These are phyloP conservation scores for Dothistroma septosporum DNA, from an alignment of 2,329 filamentous ascomycete genomes.

Conservation along the genomic window DNA sequence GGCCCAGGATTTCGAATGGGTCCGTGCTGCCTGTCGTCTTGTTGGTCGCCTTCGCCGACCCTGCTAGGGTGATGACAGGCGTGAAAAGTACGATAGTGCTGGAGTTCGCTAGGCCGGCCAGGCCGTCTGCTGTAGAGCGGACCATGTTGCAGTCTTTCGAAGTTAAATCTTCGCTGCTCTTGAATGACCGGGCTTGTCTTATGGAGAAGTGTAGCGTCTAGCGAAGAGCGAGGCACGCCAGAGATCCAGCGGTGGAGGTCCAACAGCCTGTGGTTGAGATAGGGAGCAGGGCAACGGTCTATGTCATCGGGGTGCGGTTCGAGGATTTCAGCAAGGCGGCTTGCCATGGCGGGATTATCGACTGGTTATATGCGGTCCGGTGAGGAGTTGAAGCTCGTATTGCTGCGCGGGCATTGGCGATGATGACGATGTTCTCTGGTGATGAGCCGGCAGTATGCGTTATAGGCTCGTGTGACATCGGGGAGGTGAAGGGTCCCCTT, in stretches of 20 bases:
- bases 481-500: conserved; percentile 15
- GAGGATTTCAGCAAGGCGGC: not conserved
- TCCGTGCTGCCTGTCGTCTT: conserved; percentile 50
- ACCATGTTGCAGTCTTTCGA: conserved; percentile 14
- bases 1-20: conserved; percentile 69
- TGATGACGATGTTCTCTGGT: conserved; percentile 8
- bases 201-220: not conserved
- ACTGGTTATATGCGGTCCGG: not conserved
- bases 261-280: no score
- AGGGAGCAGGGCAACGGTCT: not conserved
- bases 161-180: conserved; percentile 1
- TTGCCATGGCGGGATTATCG: not conserved
- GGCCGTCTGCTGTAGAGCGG: conserved; percentile 15
- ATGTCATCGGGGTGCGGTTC: conserved; percentile 2
- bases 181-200: not conserved
- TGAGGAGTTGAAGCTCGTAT: not conserved
- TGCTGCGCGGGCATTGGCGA: conserved; percentile 14
- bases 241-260: not conserved
- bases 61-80: conserved; percentile 32
- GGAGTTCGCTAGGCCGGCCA: conserved; percentile 32
- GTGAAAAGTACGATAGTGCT: conserved; percentile 46
- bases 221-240: not conserved
- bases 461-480: conserved; percentile 14
- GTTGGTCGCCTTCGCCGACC: conserved; percentile 38
- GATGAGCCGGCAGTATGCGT: conserved; percentile 21